Percentiles rank a stretch among this genome's conserved stretches.
phyloP scores from a whole-genome alignment of 805 yeast species.

The Myxozyma neglecta region DNA sequence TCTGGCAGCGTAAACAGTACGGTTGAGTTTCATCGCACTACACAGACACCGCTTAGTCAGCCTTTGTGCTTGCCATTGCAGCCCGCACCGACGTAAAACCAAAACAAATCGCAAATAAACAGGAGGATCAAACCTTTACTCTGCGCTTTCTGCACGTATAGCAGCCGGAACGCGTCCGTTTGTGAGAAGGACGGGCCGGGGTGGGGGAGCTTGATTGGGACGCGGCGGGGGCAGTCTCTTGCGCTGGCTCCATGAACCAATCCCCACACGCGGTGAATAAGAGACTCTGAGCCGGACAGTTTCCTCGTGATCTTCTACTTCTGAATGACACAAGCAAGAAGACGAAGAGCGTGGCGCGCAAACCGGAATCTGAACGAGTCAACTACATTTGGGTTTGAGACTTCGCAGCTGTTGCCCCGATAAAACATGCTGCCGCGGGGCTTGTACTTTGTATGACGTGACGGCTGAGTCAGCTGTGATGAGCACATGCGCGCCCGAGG shows the following conservation, averaged over 20 bases:
- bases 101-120: neutral
- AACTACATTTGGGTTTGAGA: too few species aligned
- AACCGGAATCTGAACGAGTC: too few species aligned
- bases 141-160: conserved; percentile 29
- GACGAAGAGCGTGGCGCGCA: too few species aligned
- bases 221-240: neutral
- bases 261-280: neutral
- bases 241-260: neutral
- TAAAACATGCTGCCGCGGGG: neutral
- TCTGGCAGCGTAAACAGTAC: conserved; percentile 21
- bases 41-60: neutral
- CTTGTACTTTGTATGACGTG: neutral
- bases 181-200: conserved; percentile 10
- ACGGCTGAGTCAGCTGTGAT: neutral
- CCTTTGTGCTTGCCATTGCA: neutral
- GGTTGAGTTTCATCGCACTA: conserved; percentile 31
- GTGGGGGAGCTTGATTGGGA: neutral
- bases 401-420: neutral
- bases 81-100: too few species aligned
- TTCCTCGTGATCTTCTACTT: too few species aligned
- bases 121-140: conserved; percentile 17
- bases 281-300: too few species aligned
- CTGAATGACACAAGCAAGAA: too few species aligned
- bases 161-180: conserved; percentile 29
- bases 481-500: neutral